Base-by-base conservation (phyloP, 192 early-diverging fungal species). In the Oehlia diaphana region DNA sequence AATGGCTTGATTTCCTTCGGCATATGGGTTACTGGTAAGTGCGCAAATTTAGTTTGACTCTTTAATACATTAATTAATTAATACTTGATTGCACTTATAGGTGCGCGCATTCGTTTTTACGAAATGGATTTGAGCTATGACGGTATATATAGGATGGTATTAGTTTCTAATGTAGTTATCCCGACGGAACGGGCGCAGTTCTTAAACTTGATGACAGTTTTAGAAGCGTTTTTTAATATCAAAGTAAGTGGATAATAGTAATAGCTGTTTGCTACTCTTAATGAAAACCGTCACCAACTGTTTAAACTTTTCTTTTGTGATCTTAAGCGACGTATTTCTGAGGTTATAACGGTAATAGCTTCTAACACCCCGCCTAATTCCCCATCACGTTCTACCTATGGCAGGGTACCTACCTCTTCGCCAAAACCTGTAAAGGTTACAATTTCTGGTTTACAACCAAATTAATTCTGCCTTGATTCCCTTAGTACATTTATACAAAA, bases 381-480 rank as follows among this genome's bases (percentile, higher is more conserved):
- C 44, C 71, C 14, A 72, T 73, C 71, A 73, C 71, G 47, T 73
- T 73, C 71, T 73, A 19, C 71, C 49, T 73, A 73, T 73, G n/a
- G 65, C 31, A 35, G 65, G 31, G 13, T 67, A 10, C 31, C 65
- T 33, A 9, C 65, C n/a, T 31, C 31, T 33, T 67, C 31, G 31
- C 65, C 65, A 33, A 33, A 67, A 67, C 28, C 28, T 67, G 65
- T 67, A 23, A 26, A 33, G 31, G 65, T 67, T 67, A 33, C 65
- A 33, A 33, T 67, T 67, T 64, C n/a, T 64, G 28, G 63, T 64
- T 49, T 49, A 49, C 13, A 49, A 49, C 47, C 47, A 49, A 49
- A 49, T 49, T 49, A 49, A 49, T 49, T 49, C 47, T 49, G 1
- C 47, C 47, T 49, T 49, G 47, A 49, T 49, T 49, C 47, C 47